These are phyloP conservation scores for Fonticula alba DNA, from an alignment of 78 protist species.

Conservation along the genomic window DNA sequence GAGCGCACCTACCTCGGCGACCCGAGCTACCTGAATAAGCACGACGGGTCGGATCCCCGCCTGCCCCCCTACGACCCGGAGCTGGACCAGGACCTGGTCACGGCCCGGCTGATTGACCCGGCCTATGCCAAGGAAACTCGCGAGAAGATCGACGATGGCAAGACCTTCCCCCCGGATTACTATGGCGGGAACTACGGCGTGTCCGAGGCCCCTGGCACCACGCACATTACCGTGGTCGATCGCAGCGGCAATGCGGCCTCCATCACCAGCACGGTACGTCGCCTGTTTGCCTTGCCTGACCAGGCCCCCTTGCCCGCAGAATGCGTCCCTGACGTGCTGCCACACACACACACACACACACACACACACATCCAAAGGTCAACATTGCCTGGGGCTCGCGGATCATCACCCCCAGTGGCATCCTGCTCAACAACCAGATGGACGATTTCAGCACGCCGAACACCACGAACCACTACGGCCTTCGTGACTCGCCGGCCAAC, in stretches of 20 bases:
- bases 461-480: slow-evolving; percentile 5
- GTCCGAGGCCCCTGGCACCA: slow-evolving; percentile 1
- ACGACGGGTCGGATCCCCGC: too few relatives aligned
- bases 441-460: slow-evolving; percentile 10
- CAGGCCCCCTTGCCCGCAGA: not conserved
- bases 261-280: slow-evolving; percentile 8
- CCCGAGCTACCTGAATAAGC: not conserved
- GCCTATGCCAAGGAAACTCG: not conserved
- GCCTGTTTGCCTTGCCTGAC: not conserved
- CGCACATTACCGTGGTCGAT: slow-evolving; percentile 6
- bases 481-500: slow-evolving; percentile 8
- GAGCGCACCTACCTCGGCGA: slow-evolving; percentile 1
- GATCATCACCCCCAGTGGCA: too few relatives aligned
- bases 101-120: not conserved
- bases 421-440: slow-evolving; percentile 15
- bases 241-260: not conserved
- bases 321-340: too few relatives aligned
- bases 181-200: not conserved
- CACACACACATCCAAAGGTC: too few relatives aligned
- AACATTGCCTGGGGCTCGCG: too few relatives aligned
- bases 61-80: too few relatives aligned
- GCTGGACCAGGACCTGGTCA: not conserved
- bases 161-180: slow-evolving; percentile 11
- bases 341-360: too few relatives aligned
- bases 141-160: not conserved